Evolutionary conservation across 2,329 filamentous ascomycete genomes (phyloP).

Genomic region (Scedosporium minutisporum): DNA sequence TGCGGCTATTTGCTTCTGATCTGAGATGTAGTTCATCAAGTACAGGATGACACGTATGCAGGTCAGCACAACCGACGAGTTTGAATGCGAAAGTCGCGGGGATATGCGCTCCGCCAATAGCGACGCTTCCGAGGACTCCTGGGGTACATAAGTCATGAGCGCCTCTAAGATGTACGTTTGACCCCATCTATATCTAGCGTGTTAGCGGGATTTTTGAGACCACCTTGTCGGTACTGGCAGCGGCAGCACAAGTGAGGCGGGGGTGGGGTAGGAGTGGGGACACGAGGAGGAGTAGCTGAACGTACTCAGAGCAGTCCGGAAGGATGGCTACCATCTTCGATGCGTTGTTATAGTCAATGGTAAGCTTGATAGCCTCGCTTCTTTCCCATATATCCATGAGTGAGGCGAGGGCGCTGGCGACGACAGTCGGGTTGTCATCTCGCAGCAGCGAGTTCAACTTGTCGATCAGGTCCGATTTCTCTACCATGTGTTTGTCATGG

Average conservation of each 20-base stretch:
- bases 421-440: constrained; percentile 95
- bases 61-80: constrained; percentile 91
- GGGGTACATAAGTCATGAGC: constrained; percentile 93
- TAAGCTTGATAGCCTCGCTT: constrained; percentile 94
- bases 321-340: constrained; percentile 97
- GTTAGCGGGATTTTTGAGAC: constrained; percentile 7
- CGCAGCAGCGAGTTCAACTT: constrained; percentile 78
- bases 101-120: constrained; percentile 88
- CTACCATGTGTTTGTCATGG: constrained; percentile 83
- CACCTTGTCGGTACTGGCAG: neutral
- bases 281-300: constrained; percentile 11
- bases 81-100: constrained; percentile 92
- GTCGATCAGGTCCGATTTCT: constrained; percentile 85
- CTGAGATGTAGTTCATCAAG: constrained; percentile 95
- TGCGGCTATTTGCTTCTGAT: constrained; percentile 77
- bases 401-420: constrained; percentile 82
- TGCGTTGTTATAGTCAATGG: constrained; percentile 93
- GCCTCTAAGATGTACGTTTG: constrained; percentile 98
- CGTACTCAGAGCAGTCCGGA: constrained; percentile 92
- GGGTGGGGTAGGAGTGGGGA: too few relatives aligned
- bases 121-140: constrained; percentile 78
- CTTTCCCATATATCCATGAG: constrained; percentile 98
- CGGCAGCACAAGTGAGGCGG: too few relatives aligned
- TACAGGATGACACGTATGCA: constrained; percentile 95
- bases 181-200: constrained; percentile 61